Evolutionary conservation across 495 filamentous ascomycete genomes (phyloP), one percentile per base, ranked within the genome.

Genomic region (Annulohypoxylon stygium): DNA sequence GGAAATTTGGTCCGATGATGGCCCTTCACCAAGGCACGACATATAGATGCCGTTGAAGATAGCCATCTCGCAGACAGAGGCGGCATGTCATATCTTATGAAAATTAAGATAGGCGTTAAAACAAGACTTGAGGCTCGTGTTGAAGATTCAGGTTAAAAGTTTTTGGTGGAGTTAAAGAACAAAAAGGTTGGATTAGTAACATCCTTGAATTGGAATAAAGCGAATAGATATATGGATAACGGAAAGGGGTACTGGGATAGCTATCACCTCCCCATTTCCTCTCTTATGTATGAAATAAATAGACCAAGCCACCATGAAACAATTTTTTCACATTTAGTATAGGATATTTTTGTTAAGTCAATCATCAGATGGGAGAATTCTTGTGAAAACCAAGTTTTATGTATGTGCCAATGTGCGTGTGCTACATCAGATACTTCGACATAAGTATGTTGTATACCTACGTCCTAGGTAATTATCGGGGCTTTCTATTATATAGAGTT

Each of bases 41-140:
- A 62, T 23, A 67, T 39, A 45, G 65, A 25, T 9, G 59, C 64
- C 36, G 41, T n/a, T 39, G 61, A 55, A 41, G 73, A 54, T 34
- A 63, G 18, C 74, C 78, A 78, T 73, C 50, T 71, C 39, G 71
- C 18, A 48, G 61, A 53, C 43, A 77, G 47, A 20, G 65, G 75
- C 9, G 69, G 69, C 76, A 79, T 79, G 57, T 70, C 74, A 72
- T 59, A 69, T 61, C 37, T 55, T 50, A 54, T 30, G 63, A 74
- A 14, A 16, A 58, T n/a, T 51, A 47, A 5, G 63, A 39, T 45
- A 20, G 51, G 50, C 26, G 75, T 78, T 25, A 26, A 77, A 51
- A 41, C 57, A 75, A 60, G 57, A 39, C 26, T 63, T 57, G 67
- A 58, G 60, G 63, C 39, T 55, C 58, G 55, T 39, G 34, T 62